phyloP scores from a whole-genome alignment of 2,329 filamentous ascomycete genomes.

The Aspergillus sp. region DNA sequence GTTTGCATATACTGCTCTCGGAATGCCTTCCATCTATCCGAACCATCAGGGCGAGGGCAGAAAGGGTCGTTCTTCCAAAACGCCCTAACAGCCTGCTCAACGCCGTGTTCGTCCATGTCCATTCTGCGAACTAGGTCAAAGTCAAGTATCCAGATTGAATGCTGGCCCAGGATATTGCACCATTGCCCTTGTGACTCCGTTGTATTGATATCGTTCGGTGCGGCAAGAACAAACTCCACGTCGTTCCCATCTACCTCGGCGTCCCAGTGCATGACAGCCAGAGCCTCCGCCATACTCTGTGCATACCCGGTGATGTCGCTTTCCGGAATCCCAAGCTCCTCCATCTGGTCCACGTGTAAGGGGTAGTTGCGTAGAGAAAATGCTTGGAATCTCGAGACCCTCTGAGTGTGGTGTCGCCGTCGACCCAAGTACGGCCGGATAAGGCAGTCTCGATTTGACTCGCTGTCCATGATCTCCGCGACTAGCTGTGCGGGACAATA shows the following conservation, averaged over 20 bases:
- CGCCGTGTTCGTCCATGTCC: conserved; percentile 41
- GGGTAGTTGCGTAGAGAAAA: conserved; percentile 51
- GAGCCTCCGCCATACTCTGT: conserved; percentile 48
- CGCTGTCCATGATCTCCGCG: conserved; percentile 27
- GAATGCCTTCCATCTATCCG: conserved; percentile 27
- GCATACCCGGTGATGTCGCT: conserved; percentile 36
- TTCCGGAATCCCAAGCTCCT: conserved; percentile 39
- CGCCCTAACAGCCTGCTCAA: conserved; percentile 43
- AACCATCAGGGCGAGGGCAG: conserved; percentile 44
- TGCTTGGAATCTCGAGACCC: conserved; percentile 22
- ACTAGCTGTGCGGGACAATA: conserved; percentile 32
- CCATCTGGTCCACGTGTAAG: conserved; percentile 52
- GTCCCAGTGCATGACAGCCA: conserved; percentile 54
- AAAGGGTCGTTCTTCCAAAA: conserved; percentile 56
- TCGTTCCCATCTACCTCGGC: conserved; percentile 52
- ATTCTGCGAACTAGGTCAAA: conserved; percentile 46
- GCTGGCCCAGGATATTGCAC: conserved; percentile 27
- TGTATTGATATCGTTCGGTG: background rate
- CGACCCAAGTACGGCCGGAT: conserved; percentile 52
- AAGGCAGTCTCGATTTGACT: conserved; percentile 48
- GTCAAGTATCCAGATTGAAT: conserved; percentile 49
- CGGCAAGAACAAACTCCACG: conserved; percentile 55
- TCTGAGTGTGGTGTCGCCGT: conserved; percentile 24
- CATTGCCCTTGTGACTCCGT: background rate
- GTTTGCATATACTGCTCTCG: conserved; percentile 24